Base-by-base conservation (phyloP, 2,329 filamentous ascomycete genomes). In the Verticillium albo-atrum region DNA sequence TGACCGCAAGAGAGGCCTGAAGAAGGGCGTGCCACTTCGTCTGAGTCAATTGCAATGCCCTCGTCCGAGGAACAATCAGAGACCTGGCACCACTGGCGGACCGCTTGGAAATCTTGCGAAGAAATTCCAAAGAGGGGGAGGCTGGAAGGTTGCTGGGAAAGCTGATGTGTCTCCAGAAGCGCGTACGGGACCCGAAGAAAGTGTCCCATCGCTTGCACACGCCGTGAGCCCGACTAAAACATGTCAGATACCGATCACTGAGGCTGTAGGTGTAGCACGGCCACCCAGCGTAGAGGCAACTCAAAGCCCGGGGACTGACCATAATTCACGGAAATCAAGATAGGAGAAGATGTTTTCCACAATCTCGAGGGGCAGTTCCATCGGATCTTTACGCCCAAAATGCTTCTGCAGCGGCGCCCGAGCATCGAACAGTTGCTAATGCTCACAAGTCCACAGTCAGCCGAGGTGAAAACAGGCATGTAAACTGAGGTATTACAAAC, bases 321-420 rank as follows among this genome's bases (percentile, higher is more conserved):
- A 63, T 42, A 64, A 37, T 17, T 64, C 59, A 2, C 28, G 25
- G n/a, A 76, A 67, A 55, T 73, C 72, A 9, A 77, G 61, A 42
- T 68, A 68, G 15, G 65, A 66, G 35, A 77, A 72, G 7, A 77
- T 72, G 15, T 70, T 64, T 27, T 74, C 66, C 7, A 76, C 63
- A 56, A 77, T 66, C 54, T 77, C 75, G 3, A 67, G 59, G 0
- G 75, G 75, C 26, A 76, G 67, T 25, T 63, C 64, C 15, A 77
- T 54, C 2, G 75, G 75, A 58, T 77, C 75, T 35, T 66, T 66
- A 28, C 68, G 71, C 34, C 59, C 68, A 58, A 70, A 77, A 20
- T 67, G 68, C 14, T 62, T 58, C 30, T 76, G 72, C 3, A 77
- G 61, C 4, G 72, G 74, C 56, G 69, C 64, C n/a, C 74, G 68